A percentile compares a stretch with the other conserved stretches of the same genome.
phyloP scores from a whole-genome alignment of 2,329 filamentous ascomycete species.

The Zymoseptoria tritici region DNA sequence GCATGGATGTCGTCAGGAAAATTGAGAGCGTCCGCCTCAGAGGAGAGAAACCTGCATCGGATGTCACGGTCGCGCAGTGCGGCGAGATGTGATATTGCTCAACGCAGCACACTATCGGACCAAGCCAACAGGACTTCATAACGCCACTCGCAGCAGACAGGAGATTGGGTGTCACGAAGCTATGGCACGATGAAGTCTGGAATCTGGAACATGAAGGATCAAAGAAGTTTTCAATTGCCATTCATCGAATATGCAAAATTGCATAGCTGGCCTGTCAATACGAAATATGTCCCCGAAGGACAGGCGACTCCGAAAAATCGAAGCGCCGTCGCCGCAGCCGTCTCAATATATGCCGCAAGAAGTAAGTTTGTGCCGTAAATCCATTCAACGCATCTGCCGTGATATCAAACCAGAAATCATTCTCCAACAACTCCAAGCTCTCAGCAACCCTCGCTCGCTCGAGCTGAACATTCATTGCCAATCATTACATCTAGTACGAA shows the following conservation, averaged over 20 bases:
- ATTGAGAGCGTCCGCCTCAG: constrained; percentile 86
- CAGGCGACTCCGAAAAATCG: not conserved
- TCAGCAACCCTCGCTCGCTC: not conserved
- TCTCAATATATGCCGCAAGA: not conserved
- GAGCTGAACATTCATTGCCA: not conserved
- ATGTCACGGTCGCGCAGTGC: constrained; percentile 77
- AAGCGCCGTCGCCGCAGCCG: not conserved
- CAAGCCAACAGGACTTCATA: not conserved
- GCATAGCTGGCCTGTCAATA: not conserved
- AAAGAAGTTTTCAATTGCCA: not conserved
- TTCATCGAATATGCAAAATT: not conserved
- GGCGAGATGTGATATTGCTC: constrained; percentile 68
- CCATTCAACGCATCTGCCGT: not conserved
- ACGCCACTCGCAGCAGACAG: no score
- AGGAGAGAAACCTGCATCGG: constrained; percentile 73
- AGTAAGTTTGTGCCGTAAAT: not conserved
- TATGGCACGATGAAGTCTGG: not conserved
- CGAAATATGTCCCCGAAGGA: not conserved
- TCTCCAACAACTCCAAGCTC: not conserved
- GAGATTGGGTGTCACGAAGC: not conserved
- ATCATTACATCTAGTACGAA: not conserved
- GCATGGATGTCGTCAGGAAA: constrained; percentile 85
- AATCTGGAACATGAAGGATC: not conserved
- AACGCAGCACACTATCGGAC: not conserved
- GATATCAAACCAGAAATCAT: constrained; percentile 1